A percentile compares a stretch with the other conserved stretches of the same genome.
Evolutionary conservation across 495 filamentous ascomycete species (phyloP).

Genomic region (Podospora didyma): DNA sequence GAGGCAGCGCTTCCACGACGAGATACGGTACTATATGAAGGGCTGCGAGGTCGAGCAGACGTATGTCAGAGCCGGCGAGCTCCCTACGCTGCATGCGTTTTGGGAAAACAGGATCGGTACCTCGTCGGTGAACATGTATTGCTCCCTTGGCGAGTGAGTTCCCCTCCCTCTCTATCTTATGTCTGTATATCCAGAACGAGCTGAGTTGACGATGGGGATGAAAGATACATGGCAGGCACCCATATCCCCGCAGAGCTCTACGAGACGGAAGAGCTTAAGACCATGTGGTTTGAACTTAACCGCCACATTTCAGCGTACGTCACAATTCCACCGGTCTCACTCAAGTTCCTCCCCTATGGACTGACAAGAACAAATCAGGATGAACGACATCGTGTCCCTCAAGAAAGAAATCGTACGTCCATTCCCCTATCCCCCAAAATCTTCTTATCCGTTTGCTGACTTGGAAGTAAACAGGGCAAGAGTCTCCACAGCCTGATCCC

Average conservation of each 20-base stretch:
- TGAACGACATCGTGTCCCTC: constrained; percentile 32
- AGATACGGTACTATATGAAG: constrained; percentile 27
- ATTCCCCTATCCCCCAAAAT: background rate
- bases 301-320: constrained; percentile 14
- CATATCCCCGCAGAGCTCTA: constrained; percentile 14
- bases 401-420: constrained; percentile 29
- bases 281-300: constrained; percentile 26
- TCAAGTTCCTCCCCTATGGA: background rate
- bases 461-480: background rate
- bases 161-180: background rate
- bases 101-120: constrained; percentile 27
- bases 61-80: constrained; percentile 11
- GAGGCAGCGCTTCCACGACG: constrained; percentile 19
- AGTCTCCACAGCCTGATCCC: constrained; percentile 7
- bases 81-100: constrained; percentile 27
- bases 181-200: background rate
- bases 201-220: background rate
- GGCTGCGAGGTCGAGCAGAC: constrained; percentile 26
- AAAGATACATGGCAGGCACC: constrained; percentile 14
- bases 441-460: background rate
- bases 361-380: constrained; percentile 8
- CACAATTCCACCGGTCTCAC: background rate
- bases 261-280: constrained; percentile 17
- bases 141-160: constrained; percentile 26
- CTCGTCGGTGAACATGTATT: constrained; percentile 23